A percentile compares a stretch with the other conserved stretches of the same genome.
Evolutionary conservation across 768 basidiomycete genomes (phyloP).

Genomic region (Mycena leptocephala): DNA sequence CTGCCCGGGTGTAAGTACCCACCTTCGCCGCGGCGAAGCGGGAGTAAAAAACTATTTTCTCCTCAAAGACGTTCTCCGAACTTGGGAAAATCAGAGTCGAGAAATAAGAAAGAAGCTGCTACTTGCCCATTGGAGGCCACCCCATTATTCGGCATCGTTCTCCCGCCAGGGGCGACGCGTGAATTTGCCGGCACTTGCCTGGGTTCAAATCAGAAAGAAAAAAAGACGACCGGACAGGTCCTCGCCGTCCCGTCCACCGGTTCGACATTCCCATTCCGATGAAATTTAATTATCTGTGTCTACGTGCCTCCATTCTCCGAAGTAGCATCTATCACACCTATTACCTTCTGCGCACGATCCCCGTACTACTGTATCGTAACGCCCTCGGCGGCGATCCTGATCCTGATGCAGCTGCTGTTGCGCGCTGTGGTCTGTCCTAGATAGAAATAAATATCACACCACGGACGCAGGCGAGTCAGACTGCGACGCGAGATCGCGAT

Average conservation of each 20-base stretch:
- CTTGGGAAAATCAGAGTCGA: not conserved
- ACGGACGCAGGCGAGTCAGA: slow-evolving; percentile 7
- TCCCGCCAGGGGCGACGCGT: not conserved
- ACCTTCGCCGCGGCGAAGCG: slow-evolving; percentile 12
- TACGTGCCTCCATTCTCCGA: slow-evolving; percentile 31
- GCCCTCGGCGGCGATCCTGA: slow-evolving; percentile 3
- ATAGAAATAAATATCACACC: slow-evolving; percentile 17
- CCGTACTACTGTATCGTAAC: not conserved
- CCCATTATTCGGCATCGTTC: not conserved
- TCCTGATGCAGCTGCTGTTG: not conserved
- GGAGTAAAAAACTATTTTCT: not conserved
- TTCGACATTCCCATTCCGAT: slow-evolving; percentile 4
- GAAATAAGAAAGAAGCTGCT: not conserved
- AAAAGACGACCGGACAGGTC: not conserved
- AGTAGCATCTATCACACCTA: slow-evolving; percentile 5
- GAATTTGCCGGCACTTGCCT: not conserved
- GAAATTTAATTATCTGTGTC: slow-evolving; percentile 25
- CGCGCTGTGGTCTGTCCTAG: not conserved
- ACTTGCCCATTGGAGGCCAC: not conserved
- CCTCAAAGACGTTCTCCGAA: not conserved
- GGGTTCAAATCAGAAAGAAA: not conserved
- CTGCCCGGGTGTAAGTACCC: too few relatives aligned
- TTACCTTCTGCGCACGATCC: not conserved
- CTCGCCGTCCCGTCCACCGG: not conserved
- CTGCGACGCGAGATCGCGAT: slow-evolving; percentile 8